Evolutionary conservation across 2,329 filamentous ascomycete genomes (phyloP).

Genomic region (Calonectria pseudoreteaudii): DNA sequence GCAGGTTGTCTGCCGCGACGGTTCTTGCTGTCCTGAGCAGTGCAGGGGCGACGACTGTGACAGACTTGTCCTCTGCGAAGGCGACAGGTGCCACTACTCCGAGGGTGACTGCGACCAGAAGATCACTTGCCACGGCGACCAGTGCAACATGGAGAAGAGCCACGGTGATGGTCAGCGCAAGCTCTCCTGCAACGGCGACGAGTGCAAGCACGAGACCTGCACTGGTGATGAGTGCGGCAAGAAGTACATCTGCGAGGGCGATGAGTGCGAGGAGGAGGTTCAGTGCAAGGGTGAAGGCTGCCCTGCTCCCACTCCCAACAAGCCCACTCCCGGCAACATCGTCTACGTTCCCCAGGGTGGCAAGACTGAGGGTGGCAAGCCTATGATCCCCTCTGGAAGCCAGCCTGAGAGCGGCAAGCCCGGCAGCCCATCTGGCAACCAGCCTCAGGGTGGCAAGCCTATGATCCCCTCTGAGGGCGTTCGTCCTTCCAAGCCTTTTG

Average conservation of each 20-base stretch:
- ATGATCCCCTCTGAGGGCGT: neutral
- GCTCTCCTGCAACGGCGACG: conserved; percentile 48
- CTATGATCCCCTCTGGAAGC: too few species aligned
- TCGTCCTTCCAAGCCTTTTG: neutral
- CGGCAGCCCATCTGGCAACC: neutral
- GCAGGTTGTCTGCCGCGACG: conserved; percentile 50
- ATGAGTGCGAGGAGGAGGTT: conserved; percentile 44
- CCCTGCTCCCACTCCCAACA: conserved; percentile 26
- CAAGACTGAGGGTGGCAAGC: neutral
- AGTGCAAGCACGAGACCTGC: conserved; percentile 46
- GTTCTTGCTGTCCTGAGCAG: conserved; percentile 45
- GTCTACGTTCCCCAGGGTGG: conserved; percentile 10
- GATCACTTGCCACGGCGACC: conserved; percentile 42
- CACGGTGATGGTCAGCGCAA: conserved; percentile 43
- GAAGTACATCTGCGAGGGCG: conserved; percentile 49
- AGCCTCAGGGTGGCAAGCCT: neutral
- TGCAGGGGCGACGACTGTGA: conserved; percentile 41
- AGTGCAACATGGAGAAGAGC: conserved; percentile 42
- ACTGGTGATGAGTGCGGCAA: conserved; percentile 44
- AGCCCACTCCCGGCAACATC: neutral
- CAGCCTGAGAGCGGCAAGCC: too few species aligned
- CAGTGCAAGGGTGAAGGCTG: conserved; percentile 44
- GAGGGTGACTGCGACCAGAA: conserved; percentile 42
- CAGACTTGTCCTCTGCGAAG: conserved; percentile 49
- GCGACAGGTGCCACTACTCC: conserved; percentile 45